Evolutionary conservation across 441 rosid genomes (phyloP).

Genomic region (Pelargonium myrrhifolium): DNA sequence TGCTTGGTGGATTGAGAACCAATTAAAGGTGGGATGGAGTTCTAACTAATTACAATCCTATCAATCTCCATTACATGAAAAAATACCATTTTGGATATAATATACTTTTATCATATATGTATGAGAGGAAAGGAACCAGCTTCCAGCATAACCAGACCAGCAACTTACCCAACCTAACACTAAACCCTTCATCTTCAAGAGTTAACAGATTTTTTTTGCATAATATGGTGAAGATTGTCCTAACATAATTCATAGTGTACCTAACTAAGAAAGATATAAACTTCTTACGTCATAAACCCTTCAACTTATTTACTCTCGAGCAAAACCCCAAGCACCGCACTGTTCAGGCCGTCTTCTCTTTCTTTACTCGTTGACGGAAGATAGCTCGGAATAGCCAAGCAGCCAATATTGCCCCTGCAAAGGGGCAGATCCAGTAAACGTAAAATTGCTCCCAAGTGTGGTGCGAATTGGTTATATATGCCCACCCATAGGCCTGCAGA

Average conservation of each 20-base stretch:
- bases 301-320: neutral
- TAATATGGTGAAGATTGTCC: neutral
- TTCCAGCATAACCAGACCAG: neutral
- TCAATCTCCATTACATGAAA: too few relatives aligned
- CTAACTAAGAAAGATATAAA: neutral
- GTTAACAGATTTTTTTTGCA: neutral
- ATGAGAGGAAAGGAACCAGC: too few relatives aligned
- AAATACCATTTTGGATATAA: too few relatives aligned
- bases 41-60: too few relatives aligned
- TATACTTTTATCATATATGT: too few relatives aligned
- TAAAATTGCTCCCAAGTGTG: constrained; percentile 85
- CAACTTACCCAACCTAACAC: neutral
- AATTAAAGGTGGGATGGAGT: too few relatives aligned
- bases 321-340: neutral
- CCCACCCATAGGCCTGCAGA: constrained; percentile 92
- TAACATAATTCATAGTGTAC: neutral
- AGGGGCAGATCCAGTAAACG: constrained; percentile 86
- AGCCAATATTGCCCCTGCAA: constrained; percentile 64
- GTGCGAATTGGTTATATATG: constrained; percentile 65
- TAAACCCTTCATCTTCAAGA: neutral
- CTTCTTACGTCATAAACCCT: neutral
- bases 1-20: too few relatives aligned
- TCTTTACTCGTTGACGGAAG: constrained; percentile 44
- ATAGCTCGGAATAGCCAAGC: constrained; percentile 63
- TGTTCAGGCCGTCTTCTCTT: constrained; percentile 52